phyloP scores from a whole-genome alignment of 2,329 filamentous ascomycete species.

The Epichloe sylvatica region DNA sequence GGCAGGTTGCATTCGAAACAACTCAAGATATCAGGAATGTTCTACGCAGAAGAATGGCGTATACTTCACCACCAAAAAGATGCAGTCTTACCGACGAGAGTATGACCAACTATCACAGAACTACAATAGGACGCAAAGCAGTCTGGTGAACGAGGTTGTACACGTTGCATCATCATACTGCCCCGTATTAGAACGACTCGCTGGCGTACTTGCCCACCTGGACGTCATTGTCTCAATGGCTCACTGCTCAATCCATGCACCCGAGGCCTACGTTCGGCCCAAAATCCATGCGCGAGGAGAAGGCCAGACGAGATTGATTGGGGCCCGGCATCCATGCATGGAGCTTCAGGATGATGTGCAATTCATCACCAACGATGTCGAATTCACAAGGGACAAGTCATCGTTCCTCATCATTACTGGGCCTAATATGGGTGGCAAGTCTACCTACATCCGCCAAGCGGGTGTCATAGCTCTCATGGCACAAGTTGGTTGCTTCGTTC shows the following conservation, averaged over 20 bases:
- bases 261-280: slow-evolving; percentile 79
- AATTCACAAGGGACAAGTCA: slow-evolving; percentile 60
- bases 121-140: slow-evolving; percentile 88
- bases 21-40: slow-evolving; percentile 79
- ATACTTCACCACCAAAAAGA: slow-evolving; percentile 83
- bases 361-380: slow-evolving; percentile 96
- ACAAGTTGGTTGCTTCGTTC: slow-evolving; percentile 91
- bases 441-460: slow-evolving; percentile 94
- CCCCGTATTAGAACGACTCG: slow-evolving; percentile 79
- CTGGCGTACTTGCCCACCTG: slow-evolving; percentile 71
- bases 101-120: slow-evolving; percentile 88
- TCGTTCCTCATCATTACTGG: slow-evolving; percentile 95
- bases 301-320: slow-evolving; percentile 78
- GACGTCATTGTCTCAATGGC: slow-evolving; percentile 93
- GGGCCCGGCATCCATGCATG: slow-evolving; percentile 92
- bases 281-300: slow-evolving; percentile 80
- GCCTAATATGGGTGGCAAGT: slow-evolving; percentile 98
- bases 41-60: slow-evolving; percentile 98
- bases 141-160: slow-evolving; percentile 84
- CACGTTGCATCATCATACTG: slow-evolving; percentile 87
- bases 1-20: slow-evolving; percentile 85
- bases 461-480: slow-evolving; percentile 96
- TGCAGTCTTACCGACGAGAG: slow-evolving; percentile 72
- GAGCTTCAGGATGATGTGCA: slow-evolving; percentile 98
- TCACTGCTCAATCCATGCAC: slow-evolving; percentile 84